These are phyloP conservation scores for Hanseniaspora sp. DNA, from an alignment of 1,139 yeast species.

Conservation along the genomic window DNA sequence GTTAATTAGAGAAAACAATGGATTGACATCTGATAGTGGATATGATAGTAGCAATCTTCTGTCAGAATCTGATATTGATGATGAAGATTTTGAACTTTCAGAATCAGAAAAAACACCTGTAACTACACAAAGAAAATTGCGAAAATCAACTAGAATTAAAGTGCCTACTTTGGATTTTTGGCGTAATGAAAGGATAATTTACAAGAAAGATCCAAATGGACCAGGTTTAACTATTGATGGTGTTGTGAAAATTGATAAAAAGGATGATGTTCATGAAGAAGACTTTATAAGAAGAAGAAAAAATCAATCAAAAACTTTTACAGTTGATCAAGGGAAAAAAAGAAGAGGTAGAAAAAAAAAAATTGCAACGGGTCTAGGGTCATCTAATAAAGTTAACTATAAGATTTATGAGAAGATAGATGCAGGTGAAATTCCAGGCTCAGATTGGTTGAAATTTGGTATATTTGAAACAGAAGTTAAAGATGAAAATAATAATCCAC, in stretches of 20 bases:
- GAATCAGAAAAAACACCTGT: conserved; percentile 18
- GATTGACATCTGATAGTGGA: conserved; percentile 15
- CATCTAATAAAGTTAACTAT: conserved; percentile 19
- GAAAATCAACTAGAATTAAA: conserved; percentile 53
- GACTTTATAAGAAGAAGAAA: conserved; percentile 25
- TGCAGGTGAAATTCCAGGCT: conserved; percentile 36
- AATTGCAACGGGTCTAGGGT: conserved; percentile 11
- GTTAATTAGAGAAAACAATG: conserved; percentile 5
- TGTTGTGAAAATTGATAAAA: conserved; percentile 38
- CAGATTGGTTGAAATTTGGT: conserved; percentile 47
- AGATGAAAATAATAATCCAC: conserved; percentile 38
- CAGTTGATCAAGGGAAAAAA: conserved; percentile 25
- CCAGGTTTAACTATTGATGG: conserved; percentile 53
- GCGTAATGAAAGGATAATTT: conserved; percentile 70
- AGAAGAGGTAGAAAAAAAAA: conserved; percentile 23
- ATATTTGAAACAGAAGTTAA: conserved; percentile 46
- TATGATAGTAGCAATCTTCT: conserved; percentile 19
- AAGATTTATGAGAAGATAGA: conserved; percentile 22
- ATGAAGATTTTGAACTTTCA: conserved; percentile 21
- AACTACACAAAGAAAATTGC: conserved; percentile 20
- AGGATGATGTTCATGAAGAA: conserved; percentile 27
- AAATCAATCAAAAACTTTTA: conserved; percentile 15
- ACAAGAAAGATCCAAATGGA: conserved; percentile 40
- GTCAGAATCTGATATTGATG: conserved; percentile 19
- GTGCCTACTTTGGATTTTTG: conserved; percentile 73